phyloP scores from a whole-genome alignment of 805 yeast genomes.

The Candida nitratophila region DNA sequence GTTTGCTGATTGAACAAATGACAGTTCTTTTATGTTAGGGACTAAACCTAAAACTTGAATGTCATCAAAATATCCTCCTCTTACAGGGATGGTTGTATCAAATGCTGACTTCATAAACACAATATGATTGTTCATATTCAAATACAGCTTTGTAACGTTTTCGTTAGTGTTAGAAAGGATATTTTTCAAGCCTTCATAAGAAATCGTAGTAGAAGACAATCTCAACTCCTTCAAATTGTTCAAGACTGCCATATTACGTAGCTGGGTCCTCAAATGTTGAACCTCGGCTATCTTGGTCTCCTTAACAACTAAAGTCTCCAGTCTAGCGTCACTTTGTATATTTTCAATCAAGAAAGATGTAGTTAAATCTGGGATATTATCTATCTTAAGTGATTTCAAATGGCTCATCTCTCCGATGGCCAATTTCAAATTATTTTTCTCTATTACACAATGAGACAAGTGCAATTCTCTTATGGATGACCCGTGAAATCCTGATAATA shows the following conservation, averaged over 20 bases:
- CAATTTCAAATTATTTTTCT: not conserved
- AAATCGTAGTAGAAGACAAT: slow-evolving; percentile 9
- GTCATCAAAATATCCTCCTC: slow-evolving; percentile 7
- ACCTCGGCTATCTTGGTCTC: not conserved
- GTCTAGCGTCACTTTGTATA: not conserved
- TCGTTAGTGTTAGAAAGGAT: slow-evolving; percentile 7
- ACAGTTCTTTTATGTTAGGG: slow-evolving; percentile 10
- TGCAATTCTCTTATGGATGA: not conserved
- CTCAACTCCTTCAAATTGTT: slow-evolving; percentile 3
- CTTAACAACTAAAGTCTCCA: not conserved
- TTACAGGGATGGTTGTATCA: slow-evolving; percentile 3
- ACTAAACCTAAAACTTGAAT: slow-evolving; percentile 5
- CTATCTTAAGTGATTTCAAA: not conserved
- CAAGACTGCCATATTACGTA: not conserved
- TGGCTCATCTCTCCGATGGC: not conserved
- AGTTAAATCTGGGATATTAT: not conserved
- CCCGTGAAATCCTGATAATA: not conserved
- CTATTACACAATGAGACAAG: not conserved
- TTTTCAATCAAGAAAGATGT: not conserved
- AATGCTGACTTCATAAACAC: slow-evolving; percentile 12
- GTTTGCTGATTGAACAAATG: slow-evolving; percentile 12
- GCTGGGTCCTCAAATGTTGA: not conserved
- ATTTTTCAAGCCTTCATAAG: slow-evolving; percentile 7
- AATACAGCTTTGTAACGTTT: slow-evolving; percentile 3
- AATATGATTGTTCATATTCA: slow-evolving; percentile 7